Conservation (phyloP, 495 filamentous ascomycete genomes). For the Patellaria atrata region DNA sequence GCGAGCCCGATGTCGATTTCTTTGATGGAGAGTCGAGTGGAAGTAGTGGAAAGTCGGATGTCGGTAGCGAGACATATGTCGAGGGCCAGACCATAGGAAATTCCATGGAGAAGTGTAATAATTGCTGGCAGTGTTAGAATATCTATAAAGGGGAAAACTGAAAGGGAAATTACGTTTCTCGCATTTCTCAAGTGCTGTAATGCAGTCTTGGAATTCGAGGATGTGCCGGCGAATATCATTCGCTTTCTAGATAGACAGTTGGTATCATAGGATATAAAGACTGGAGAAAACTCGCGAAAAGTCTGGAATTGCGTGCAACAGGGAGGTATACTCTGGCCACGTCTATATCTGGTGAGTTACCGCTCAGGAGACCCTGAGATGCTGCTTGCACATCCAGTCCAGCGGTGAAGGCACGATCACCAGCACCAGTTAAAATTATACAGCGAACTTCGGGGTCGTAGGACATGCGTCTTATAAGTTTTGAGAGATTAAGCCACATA, state of each 20-base stretch:
- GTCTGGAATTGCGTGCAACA: too few relatives aligned
- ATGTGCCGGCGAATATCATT: slow-evolving; percentile 50
- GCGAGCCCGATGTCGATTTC: slow-evolving; percentile 94
- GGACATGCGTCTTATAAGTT: slow-evolving; percentile 62
- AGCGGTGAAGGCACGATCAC: slow-evolving; percentile 70
- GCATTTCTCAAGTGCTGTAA: slow-evolving; percentile 65
- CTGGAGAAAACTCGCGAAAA: background rate
- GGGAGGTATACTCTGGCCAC: slow-evolving; percentile 5
- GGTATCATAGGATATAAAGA: slow-evolving; percentile 4
- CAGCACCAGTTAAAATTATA: slow-evolving; percentile 70
- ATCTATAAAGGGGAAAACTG: background rate
- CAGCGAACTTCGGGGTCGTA: slow-evolving; percentile 55
- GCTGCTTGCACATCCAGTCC: slow-evolving; percentile 55
- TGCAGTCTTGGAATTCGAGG: slow-evolving; percentile 60
- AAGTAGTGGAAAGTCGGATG: slow-evolving; percentile 54
- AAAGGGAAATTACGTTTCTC: slow-evolving; percentile 53
- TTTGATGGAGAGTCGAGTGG: slow-evolving; percentile 63
- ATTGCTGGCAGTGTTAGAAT: slow-evolving; percentile 39
- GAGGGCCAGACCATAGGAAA: slow-evolving; percentile 66
- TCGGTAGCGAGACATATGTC: slow-evolving; percentile 70
- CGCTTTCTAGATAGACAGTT: slow-evolving; percentile 39
- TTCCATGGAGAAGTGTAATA: slow-evolving; percentile 70
- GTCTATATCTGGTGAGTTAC: background rate
- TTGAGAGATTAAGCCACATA: slow-evolving; percentile 78
- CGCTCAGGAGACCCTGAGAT: slow-evolving; percentile 14